Evolutionary conservation across 768 basidiomycete genomes (phyloP).

Genomic region (Boletus barrowsii): DNA sequence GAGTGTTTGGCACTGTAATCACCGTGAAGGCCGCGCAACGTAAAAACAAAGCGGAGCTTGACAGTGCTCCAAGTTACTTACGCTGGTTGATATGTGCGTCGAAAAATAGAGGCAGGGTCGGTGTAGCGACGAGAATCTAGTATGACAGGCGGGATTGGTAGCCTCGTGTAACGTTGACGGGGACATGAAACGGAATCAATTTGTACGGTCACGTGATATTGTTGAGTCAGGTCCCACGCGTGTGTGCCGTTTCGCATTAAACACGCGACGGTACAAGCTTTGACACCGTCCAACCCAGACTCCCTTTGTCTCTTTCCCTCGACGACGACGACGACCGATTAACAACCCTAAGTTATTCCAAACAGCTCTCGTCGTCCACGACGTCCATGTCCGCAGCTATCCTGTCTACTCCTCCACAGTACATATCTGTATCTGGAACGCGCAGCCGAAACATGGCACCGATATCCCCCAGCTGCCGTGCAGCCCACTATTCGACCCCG

Average conservation of each 20-base stretch:
- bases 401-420: slow-evolving; percentile 35
- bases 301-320: slow-evolving; percentile 13
- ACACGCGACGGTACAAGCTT: slow-evolving; percentile 19
- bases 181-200: slow-evolving; percentile 22
- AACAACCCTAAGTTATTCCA: slow-evolving; percentile 16
- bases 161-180: slow-evolving; percentile 36
- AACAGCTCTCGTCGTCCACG: slow-evolving; percentile 5
- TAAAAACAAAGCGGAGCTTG: neutral
- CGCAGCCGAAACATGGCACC: slow-evolving; percentile 31
- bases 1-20: neutral
- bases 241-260: slow-evolving; percentile 23
- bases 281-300: slow-evolving; percentile 4
- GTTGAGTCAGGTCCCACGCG: slow-evolving; percentile 35
- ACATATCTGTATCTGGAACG: slow-evolving; percentile 33
- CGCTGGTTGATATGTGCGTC: neutral
- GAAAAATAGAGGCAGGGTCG: neutral
- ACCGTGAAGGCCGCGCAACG: slow-evolving; percentile 1
- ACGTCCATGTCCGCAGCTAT: slow-evolving; percentile 25
- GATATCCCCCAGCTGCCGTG: slow-evolving; percentile 32
- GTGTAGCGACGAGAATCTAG: neutral
- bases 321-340: slow-evolving; percentile 24
- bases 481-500: slow-evolving; percentile 34
- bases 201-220: slow-evolving; percentile 32
- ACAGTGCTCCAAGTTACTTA: neutral
- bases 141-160: slow-evolving; percentile 12